These are phyloP conservation scores for Persicaria tinctoria DNA, from an alignment of 148 eudicot species.

Conservation along the genomic window DNA sequence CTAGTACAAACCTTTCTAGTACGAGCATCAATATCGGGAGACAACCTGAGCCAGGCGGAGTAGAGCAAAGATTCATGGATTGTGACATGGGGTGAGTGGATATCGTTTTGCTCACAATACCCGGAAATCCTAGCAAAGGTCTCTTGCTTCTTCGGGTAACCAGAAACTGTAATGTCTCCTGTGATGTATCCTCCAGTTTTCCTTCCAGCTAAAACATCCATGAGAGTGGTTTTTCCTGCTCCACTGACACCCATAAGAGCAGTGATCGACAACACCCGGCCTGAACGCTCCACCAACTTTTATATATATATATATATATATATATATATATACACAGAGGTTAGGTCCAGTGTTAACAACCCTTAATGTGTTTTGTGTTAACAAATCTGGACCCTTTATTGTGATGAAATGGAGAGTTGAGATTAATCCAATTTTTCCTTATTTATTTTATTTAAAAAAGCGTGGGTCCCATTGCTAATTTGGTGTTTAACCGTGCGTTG, in stretches of 20 bases:
- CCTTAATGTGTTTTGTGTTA: too few species aligned
- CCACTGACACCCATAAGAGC: slow-evolving; percentile 90
- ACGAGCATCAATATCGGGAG: slow-evolving; percentile 41
- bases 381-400: too few species aligned
- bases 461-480: too few species aligned
- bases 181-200: slow-evolving; percentile 76
- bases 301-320: too few species aligned
- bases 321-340: too few species aligned
- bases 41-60: slow-evolving; percentile 76
- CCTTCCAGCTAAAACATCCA: slow-evolving; percentile 87
- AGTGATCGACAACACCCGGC: slow-evolving; percentile 72
- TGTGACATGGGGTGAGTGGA: slow-evolving; percentile 74
- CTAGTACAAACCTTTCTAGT: slow-evolving; percentile 40
- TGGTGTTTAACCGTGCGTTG: too few species aligned
- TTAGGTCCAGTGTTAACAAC: too few species aligned
- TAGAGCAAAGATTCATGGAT: slow-evolving; percentile 64
- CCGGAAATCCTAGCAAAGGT: slow-evolving; percentile 78
- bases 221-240: slow-evolving; percentile 84
- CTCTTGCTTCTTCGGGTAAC: slow-evolving; percentile 67
- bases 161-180: slow-evolving; percentile 61
- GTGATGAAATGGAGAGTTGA: too few species aligned
- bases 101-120: slow-evolving; percentile 76
- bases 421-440: too few species aligned
- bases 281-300: too few species aligned
- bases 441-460: too few species aligned